Conservation (phyloP, 164 flowering plant genomes). For the Amborella trichopoda region DNA sequence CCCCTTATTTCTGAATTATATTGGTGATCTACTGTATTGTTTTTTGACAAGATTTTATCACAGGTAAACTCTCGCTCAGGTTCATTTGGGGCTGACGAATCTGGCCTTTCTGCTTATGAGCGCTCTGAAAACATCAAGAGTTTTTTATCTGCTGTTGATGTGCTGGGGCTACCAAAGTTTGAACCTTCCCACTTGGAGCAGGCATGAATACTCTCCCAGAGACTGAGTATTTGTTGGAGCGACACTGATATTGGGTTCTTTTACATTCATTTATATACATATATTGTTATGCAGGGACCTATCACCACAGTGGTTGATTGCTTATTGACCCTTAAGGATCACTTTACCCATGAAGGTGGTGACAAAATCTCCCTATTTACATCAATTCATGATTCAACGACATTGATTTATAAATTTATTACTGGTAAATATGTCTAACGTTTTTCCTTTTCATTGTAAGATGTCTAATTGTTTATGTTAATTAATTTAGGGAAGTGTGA, state of each 20-base stretch:
- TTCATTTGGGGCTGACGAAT: too few relatives aligned
- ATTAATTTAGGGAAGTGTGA: slow-evolving; percentile 6
- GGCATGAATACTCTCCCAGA: slow-evolving; percentile 21
- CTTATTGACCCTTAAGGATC: slow-evolving; percentile 33
- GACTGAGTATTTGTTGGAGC: too few relatives aligned
- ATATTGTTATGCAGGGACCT: slow-evolving; percentile 43
- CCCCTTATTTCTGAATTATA: slow-evolving; percentile 2
- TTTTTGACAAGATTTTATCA: too few relatives aligned
- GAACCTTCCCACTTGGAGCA: slow-evolving; percentile 45
- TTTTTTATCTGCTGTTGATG: slow-evolving; percentile 50
- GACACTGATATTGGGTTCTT: background rate
- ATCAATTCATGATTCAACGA: too few relatives aligned
- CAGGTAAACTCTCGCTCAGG: too few relatives aligned
- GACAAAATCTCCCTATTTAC: background rate
- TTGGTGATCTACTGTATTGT: background rate
- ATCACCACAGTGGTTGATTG: slow-evolving; percentile 51
- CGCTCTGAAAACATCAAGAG: slow-evolving; percentile 25
- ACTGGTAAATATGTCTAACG: background rate
- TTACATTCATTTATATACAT: background rate
- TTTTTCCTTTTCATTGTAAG: background rate
- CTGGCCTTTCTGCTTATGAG: slow-evolving; percentile 15
- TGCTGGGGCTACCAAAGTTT: slow-evolving; percentile 64
- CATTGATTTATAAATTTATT: background rate
- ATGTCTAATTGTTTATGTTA: background rate
- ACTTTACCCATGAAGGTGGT: slow-evolving; percentile 15